Evolutionary conservation across 257 asterid species (phyloP).

Genomic region (Nicotiana benthamiana): DNA sequence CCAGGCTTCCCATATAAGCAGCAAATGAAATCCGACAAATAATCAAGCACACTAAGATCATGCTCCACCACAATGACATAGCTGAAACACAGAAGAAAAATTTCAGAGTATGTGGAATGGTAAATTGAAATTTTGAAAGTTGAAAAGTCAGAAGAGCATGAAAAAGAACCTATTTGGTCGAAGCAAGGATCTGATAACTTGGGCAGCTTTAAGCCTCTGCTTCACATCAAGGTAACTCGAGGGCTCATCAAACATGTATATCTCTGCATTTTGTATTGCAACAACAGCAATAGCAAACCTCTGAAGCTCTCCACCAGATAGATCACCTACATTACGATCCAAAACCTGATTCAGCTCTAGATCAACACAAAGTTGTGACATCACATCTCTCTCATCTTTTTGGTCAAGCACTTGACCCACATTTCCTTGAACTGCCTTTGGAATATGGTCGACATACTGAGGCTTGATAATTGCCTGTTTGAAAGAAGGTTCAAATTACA

Average conservation of each 20-base stretch:
- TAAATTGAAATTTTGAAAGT: background rate
- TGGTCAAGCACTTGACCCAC: slow-evolving; percentile 95
- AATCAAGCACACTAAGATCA: slow-evolving; percentile 93
- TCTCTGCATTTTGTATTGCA: slow-evolving; percentile 89
- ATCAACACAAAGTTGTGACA: slow-evolving; percentile 59
- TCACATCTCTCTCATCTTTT: slow-evolving; percentile 87
- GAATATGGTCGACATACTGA: slow-evolving; percentile 96
- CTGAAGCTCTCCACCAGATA: slow-evolving; percentile 99
- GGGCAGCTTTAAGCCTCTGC: slow-evolving; percentile 99
- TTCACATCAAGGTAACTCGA: slow-evolving; percentile 98
- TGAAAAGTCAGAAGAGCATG: slow-evolving; percentile 4
- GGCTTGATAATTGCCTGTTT: slow-evolving; percentile 92
- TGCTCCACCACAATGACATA: slow-evolving; percentile 97
- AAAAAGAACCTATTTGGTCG: slow-evolving; percentile 65
- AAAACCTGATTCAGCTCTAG: slow-evolving; percentile 89
- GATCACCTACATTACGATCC: slow-evolving; percentile 96
- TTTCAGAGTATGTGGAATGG: background rate
- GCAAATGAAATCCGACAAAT: slow-evolving; percentile 94
- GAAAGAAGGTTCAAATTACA: background rate
- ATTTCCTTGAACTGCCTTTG: slow-evolving; percentile 97
- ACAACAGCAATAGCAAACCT: slow-evolving; percentile 98
- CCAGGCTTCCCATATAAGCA: slow-evolving; percentile 96
- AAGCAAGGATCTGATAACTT: slow-evolving; percentile 90
- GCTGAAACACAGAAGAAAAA: slow-evolving; percentile 30
- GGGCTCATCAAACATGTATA: slow-evolving; percentile 98